A percentile compares a stretch with the other conserved stretches of the same genome.
Evolutionary conservation across 116 monocot genomes (phyloP).

Genomic region (Dioscorea cayenensis): DNA sequence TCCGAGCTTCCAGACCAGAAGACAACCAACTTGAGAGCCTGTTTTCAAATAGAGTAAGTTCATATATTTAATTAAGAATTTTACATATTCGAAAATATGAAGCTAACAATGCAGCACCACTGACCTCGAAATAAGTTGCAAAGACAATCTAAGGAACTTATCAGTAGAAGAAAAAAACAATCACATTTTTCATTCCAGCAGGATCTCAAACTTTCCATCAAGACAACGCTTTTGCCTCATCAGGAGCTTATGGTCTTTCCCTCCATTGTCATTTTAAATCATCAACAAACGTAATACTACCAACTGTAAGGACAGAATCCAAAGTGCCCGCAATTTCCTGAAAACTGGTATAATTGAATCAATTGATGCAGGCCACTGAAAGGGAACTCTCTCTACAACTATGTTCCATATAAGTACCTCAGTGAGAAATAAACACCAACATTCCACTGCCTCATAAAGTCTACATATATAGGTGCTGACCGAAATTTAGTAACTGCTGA

Average conservation of each 20-base stretch:
- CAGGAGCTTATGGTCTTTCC: conserved; percentile 27
- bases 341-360: conserved; percentile 52
- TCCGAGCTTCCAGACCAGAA: conserved; percentile 71
- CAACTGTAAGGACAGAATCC: conserved; percentile 59
- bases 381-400: not conserved
- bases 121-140: conserved; percentile 93
- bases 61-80: not conserved
- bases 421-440: no score
- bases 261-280: conserved; percentile 22
- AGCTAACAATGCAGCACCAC: not conserved
- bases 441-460: no score
- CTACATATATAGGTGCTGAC: no score
- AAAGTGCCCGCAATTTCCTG: conserved; percentile 93
- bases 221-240: conserved; percentile 70
- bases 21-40: conserved; percentile 86
- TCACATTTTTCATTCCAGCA: conserved; percentile 95
- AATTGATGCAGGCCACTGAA: not conserved
- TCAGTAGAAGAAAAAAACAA: conserved; percentile 76
- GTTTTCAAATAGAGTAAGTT: conserved; percentile 11
- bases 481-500: conserved; percentile 76
- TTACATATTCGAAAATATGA: not conserved
- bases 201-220: conserved; percentile 68
- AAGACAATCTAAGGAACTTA: conserved; percentile 85
- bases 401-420: conserved; percentile 25
- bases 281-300: conserved; percentile 40